Conservation (phyloP, 805 yeast genomes). For the Candida golubevii region DNA sequence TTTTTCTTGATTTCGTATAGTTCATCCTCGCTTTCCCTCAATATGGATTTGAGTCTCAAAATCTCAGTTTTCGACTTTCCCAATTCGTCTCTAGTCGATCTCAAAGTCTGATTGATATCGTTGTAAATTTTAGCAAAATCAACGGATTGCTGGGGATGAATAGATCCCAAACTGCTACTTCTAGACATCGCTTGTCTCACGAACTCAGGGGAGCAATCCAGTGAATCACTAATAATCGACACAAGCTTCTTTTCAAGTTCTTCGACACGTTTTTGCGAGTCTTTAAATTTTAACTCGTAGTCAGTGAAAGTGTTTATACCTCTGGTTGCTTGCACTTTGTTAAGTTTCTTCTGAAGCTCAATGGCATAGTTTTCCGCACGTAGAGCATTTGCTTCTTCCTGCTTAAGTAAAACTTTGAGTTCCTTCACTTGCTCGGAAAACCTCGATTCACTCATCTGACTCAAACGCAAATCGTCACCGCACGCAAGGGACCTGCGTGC, state of each 20-base stretch:
- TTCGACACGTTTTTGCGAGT: constrained; percentile 29
- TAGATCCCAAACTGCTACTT: constrained; percentile 33
- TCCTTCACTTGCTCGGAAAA: constrained; percentile 42
- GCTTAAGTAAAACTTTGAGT: constrained; percentile 45
- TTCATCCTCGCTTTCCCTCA: constrained; percentile 42
- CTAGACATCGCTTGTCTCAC: constrained; percentile 17
- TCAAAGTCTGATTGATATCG: constrained; percentile 45
- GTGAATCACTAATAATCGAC: constrained; percentile 5
- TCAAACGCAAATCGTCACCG: constrained; percentile 26
- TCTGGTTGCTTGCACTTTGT: constrained; percentile 38
- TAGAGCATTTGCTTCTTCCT: constrained; percentile 47
- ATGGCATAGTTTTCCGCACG: constrained; percentile 50
- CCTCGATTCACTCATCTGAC: constrained; percentile 14
- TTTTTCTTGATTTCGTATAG: constrained; percentile 40
- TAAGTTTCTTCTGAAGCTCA: constrained; percentile 40
- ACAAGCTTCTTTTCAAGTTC: constrained; percentile 31
- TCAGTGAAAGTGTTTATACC: constrained; percentile 33
- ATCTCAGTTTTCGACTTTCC: constrained; percentile 39
- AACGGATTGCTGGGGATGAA: constrained; percentile 21
- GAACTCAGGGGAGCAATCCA: constrained; percentile 6
- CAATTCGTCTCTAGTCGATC: constrained; percentile 42
- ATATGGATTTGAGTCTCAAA: constrained; percentile 35
- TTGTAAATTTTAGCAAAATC: constrained; percentile 49
- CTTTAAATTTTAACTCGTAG: constrained; percentile 33
- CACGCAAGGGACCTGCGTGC: constrained; percentile 30